Conservation (phyloP, 108 stramenopile species). For the Conticribra guillardii region DNA sequence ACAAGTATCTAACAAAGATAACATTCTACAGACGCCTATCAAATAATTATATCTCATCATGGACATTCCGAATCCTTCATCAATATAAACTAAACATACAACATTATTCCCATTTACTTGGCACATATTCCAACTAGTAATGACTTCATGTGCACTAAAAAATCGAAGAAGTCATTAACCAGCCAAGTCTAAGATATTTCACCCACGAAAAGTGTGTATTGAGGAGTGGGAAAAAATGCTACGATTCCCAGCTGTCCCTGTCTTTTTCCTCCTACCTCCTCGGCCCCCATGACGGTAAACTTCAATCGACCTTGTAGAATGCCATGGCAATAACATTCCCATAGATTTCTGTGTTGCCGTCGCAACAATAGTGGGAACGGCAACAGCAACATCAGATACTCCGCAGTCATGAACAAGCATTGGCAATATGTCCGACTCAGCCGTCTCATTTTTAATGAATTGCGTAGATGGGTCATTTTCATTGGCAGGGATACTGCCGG, state of each 20-base stretch:
- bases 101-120: no score
- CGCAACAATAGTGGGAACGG: slow-evolving; percentile 38
- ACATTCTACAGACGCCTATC: no score
- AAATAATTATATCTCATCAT: no score
- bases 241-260: slow-evolving; percentile 1
- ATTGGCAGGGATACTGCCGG: slow-evolving; percentile 8
- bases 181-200: no score
- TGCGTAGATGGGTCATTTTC: slow-evolving; percentile 1
- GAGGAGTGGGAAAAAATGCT: slow-evolving; percentile 36
- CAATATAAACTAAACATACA: no score
- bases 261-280: slow-evolving; percentile 25
- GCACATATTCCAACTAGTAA: no score
- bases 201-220: slow-evolving; percentile 43
- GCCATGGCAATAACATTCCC: slow-evolving; percentile 46
- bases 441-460: slow-evolving; percentile 1
- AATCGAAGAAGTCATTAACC: no score
- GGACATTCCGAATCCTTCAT: no score
- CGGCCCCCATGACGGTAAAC: slow-evolving; percentile 33
- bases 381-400: no score
- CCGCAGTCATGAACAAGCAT: slow-evolving; percentile 44
- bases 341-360: slow-evolving; percentile 22
- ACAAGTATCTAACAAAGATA: no score
- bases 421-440: slow-evolving; percentile 25
- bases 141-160: no score
- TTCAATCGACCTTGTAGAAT: slow-evolving; percentile 44